Percentiles rank a stretch among this genome's conserved stretches.
phyloP scores from a whole-genome alignment of 208 protist genomes.

The Novymonas esmeraldas region DNA sequence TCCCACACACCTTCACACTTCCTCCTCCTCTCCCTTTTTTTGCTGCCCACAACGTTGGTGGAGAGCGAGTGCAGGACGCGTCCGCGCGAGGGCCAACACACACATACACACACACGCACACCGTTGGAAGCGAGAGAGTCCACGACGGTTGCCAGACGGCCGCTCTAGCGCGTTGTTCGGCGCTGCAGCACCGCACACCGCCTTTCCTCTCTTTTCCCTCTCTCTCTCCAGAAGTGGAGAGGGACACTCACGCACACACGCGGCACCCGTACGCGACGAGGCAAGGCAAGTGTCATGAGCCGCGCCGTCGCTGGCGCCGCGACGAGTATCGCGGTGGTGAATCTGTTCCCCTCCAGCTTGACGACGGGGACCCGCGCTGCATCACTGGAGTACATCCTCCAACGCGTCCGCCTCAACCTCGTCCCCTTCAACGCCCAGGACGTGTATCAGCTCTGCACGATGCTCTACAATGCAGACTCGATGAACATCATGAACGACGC shows the following conservation, averaged over 20 bases:
- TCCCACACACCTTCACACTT: too few species aligned
- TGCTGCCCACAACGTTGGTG: too few species aligned
- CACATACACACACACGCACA: too few species aligned
- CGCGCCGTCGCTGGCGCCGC: constrained; percentile 1
- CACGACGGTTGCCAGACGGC: too few species aligned
- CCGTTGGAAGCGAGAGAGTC: too few species aligned
- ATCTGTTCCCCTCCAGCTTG: constrained; percentile 20
- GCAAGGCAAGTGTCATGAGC: constrained; percentile 11
- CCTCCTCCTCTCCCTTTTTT: too few species aligned
- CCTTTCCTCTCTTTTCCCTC: background rate
- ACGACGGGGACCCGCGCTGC: constrained; percentile 18
- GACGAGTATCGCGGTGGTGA: constrained; percentile 7
- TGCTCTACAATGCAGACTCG: constrained; percentile 64
- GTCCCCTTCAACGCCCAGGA: constrained; percentile 85
- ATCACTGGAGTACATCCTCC: constrained; percentile 54
- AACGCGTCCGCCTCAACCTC: constrained; percentile 64
- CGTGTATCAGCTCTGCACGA: constrained; percentile 80
- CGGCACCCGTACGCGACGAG: background rate
- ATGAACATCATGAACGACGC: constrained; percentile 70
- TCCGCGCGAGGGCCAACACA: too few species aligned
- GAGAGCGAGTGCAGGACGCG: too few species aligned
- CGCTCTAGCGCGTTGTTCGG: too few species aligned
- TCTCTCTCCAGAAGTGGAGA: background rate
- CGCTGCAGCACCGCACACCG: background rate
- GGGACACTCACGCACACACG: background rate